A percentile compares a stretch with the other conserved stretches of the same genome.
phyloP scores from a whole-genome alignment of 2,329 filamentous ascomycete species.

The Calonectria leucothoes region DNA sequence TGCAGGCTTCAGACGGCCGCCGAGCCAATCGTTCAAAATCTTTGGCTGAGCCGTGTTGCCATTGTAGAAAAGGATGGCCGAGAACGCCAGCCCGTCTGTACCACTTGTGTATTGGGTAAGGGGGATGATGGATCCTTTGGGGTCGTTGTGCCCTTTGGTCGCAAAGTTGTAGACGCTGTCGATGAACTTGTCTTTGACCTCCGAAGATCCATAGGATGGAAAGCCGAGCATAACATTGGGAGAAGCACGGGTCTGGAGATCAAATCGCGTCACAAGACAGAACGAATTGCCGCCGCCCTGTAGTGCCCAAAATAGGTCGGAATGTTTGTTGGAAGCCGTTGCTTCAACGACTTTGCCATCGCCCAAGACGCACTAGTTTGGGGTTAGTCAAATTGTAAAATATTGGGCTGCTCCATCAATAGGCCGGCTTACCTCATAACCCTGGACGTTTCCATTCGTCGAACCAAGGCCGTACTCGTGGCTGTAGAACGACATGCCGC shows the following conservation, averaged over 20 bases:
- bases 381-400: not conserved
- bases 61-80: not conserved
- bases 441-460: not conserved
- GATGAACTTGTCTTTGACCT: not conserved
- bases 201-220: not conserved
- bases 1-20: not conserved
- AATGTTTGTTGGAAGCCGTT: not conserved
- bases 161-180: not conserved
- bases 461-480: not conserved
- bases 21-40: not conserved
- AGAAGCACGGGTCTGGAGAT: not conserved
- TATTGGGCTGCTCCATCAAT: not conserved
- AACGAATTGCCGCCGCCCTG: not conserved
- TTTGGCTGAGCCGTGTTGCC: not conserved
- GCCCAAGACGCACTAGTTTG: not conserved
- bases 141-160: not conserved
- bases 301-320: not conserved
- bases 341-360: not conserved
- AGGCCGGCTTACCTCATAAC: not conserved
- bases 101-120: not conserved
- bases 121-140: not conserved
- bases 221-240: not conserved
- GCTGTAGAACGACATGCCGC: not conserved
- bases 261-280: not conserved
- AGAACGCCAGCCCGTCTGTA: not conserved